Conservation (phyloP, 2,329 filamentous ascomycete species). For the Alternaria angustiovoidea region DNA sequence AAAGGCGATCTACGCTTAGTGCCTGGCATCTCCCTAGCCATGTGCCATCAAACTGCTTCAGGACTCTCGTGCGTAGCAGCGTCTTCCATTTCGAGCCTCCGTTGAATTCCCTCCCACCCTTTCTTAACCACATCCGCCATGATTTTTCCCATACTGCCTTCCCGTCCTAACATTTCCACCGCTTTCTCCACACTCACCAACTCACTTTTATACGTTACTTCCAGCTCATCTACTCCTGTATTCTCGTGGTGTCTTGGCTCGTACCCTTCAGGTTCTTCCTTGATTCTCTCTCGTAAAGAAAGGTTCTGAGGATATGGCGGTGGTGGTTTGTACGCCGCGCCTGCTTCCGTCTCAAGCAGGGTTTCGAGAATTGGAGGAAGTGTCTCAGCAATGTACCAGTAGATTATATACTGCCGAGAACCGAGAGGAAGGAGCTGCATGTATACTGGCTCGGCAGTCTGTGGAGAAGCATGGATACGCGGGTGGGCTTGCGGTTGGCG, state of each 20-base stretch:
- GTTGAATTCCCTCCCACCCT: slow-evolving; percentile 56
- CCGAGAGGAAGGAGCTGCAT: slow-evolving; percentile 54
- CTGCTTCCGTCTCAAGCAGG: slow-evolving; percentile 30
- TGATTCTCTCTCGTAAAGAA: slow-evolving; percentile 50
- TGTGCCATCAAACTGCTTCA: slow-evolving; percentile 16
- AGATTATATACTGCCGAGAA: slow-evolving; percentile 54
- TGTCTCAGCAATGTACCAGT: slow-evolving; percentile 59
- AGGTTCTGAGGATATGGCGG: slow-evolving; percentile 47
- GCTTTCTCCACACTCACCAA: slow-evolving; percentile 57
- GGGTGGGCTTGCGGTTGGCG: slow-evolving; percentile 54
- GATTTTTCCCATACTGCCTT: slow-evolving; percentile 40
- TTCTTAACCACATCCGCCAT: slow-evolving; percentile 57
- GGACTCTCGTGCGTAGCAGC: slow-evolving; percentile 31
- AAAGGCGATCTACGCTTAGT: neutral
- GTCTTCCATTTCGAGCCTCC: slow-evolving; percentile 43
- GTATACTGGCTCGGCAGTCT: slow-evolving; percentile 57
- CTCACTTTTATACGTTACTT: slow-evolving; percentile 54
- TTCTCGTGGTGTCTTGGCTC: slow-evolving; percentile 56
- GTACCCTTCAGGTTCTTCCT: slow-evolving; percentile 53
- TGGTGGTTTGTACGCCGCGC: slow-evolving; percentile 49
- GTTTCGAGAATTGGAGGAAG: slow-evolving; percentile 51
- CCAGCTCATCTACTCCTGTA: slow-evolving; percentile 60
- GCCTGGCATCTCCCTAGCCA: neutral
- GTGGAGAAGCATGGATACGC: slow-evolving; percentile 26
- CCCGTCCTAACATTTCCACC: slow-evolving; percentile 45